These are phyloP conservation scores for Thermothelomyces thermophilus DNA, from an alignment of 2,329 filamentous ascomycete genomes.

Conservation along the genomic window DNA sequence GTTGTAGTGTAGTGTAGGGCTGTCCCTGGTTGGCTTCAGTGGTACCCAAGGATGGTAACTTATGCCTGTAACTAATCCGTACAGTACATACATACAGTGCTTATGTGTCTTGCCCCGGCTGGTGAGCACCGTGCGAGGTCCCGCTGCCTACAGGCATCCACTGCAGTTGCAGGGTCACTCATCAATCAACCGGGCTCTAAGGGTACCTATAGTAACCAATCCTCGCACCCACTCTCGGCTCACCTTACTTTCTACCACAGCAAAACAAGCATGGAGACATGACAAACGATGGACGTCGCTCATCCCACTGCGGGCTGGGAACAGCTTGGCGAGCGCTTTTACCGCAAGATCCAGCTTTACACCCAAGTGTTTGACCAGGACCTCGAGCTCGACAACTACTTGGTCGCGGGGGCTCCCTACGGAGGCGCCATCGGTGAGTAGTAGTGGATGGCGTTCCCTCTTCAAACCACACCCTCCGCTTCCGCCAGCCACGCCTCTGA, in stretches of 20 bases:
- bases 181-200: too few relatives aligned
- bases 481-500: constrained; percentile 3
- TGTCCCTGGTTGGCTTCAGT: too few relatives aligned
- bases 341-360: constrained; percentile 91
- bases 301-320: constrained; percentile 87
- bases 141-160: too few relatives aligned
- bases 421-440: constrained; percentile 81
- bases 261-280: constrained; percentile 27
- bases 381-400: constrained; percentile 89
- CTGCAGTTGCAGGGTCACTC: too few relatives aligned
- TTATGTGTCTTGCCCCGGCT: too few relatives aligned
- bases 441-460: neutral
- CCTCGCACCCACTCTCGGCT: too few relatives aligned
- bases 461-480: neutral
- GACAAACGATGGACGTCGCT: constrained; percentile 47
- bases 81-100: too few relatives aligned
- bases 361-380: constrained; percentile 88
- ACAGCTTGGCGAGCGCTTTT: constrained; percentile 86
- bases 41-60: too few relatives aligned
- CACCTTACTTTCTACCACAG: neutral
- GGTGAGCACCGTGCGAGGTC: too few relatives aligned
- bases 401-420: constrained; percentile 85
- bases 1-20: too few relatives aligned
- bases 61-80: too few relatives aligned
- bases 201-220: too few relatives aligned